Percentiles rank a stretch among this genome's conserved stretches.
Evolutionary conservation across 2,329 filamentous ascomycete genomes (phyloP).

Genomic region (Ophiocordyceps polyrhachis-furcata): DNA sequence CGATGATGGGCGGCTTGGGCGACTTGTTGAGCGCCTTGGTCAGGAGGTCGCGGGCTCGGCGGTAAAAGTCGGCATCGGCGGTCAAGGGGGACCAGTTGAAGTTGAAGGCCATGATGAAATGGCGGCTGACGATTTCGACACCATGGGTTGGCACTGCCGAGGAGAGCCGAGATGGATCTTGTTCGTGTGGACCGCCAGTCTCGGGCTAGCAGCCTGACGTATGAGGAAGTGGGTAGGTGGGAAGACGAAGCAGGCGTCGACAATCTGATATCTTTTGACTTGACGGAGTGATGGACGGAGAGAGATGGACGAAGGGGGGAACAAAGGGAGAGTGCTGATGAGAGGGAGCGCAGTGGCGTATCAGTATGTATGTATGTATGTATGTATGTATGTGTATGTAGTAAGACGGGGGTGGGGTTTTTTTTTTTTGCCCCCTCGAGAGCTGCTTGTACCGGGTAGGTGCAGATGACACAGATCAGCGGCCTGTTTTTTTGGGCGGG

Average conservation of each 20-base stretch:
- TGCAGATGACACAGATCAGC: not conserved
- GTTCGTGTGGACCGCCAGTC: not conserved
- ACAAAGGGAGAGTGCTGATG: not conserved
- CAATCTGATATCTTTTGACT: not conserved
- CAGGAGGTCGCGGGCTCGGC: constrained; percentile 80
- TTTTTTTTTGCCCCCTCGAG: not conserved
- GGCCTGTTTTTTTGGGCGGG: not conserved
- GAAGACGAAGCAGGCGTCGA: not conserved
- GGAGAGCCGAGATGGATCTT: not conserved
- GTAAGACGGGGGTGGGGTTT: not conserved
- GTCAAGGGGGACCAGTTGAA: constrained; percentile 99
- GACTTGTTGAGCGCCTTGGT: constrained; percentile 94
- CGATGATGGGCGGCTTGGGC: constrained; percentile 94
- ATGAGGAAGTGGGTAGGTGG: not conserved
- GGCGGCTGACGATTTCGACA: constrained; percentile 17
- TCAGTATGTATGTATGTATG: too few relatives aligned
- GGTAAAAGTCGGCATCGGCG: constrained; percentile 81
- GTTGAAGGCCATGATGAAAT: constrained; percentile 87
- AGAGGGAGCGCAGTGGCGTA: not conserved
- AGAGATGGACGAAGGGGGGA: not conserved
- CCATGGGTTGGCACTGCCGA: constrained; percentile 12
- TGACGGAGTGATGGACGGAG: not conserved
- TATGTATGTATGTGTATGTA: too few relatives aligned
- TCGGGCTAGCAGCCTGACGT: too few relatives aligned
- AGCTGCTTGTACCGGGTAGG: not conserved